Evolutionary conservation across 352 stramenopile species (phyloP).

Genomic region (Peronosclerospora sorghi): DNA sequence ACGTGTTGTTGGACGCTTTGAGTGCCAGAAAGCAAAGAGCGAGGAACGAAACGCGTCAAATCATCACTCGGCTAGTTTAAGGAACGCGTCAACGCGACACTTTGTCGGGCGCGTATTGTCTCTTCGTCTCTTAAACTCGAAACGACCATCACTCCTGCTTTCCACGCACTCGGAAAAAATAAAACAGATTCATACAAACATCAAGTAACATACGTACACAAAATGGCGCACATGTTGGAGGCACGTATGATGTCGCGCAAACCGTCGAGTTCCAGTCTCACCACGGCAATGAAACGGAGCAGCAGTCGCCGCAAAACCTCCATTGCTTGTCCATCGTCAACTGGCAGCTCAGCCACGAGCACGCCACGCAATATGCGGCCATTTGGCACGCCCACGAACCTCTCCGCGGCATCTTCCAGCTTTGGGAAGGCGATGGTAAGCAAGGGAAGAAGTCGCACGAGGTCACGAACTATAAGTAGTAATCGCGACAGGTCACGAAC

Average conservation of each 20-base stretch:
- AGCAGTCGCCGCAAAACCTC: slow-evolving; percentile 39
- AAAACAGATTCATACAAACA: neutral
- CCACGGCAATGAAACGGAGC: slow-evolving; percentile 7
- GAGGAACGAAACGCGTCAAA: neutral
- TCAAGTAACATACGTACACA: neutral
- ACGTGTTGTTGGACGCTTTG: slow-evolving; percentile 10
- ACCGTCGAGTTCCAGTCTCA: slow-evolving; percentile 21
- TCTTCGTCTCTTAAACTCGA: slow-evolving; percentile 7
- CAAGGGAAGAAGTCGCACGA: neutral
- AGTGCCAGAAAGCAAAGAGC: slow-evolving; percentile 30
- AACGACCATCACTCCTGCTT: slow-evolving; percentile 19
- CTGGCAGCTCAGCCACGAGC: slow-evolving; percentile 11
- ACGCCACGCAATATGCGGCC: slow-evolving; percentile 21
- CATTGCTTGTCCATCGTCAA: slow-evolving; percentile 19
- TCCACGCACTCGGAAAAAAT: slow-evolving; percentile 4
- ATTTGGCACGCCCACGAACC: slow-evolving; percentile 28
- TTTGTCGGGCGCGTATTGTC: slow-evolving; percentile 11
- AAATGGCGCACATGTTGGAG: slow-evolving; percentile 58
- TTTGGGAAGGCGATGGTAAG: slow-evolving; percentile 6
- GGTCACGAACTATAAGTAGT: neutral
- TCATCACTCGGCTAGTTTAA: neutral
- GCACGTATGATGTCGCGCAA: slow-evolving; percentile 46
- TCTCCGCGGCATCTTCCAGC: slow-evolving; percentile 9
- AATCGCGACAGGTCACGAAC: no score
- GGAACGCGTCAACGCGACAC: slow-evolving; percentile 1